Evolutionary conservation across 2,329 filamentous ascomycete species (phyloP).

Genomic region (Waltergamsia citrina): DNA sequence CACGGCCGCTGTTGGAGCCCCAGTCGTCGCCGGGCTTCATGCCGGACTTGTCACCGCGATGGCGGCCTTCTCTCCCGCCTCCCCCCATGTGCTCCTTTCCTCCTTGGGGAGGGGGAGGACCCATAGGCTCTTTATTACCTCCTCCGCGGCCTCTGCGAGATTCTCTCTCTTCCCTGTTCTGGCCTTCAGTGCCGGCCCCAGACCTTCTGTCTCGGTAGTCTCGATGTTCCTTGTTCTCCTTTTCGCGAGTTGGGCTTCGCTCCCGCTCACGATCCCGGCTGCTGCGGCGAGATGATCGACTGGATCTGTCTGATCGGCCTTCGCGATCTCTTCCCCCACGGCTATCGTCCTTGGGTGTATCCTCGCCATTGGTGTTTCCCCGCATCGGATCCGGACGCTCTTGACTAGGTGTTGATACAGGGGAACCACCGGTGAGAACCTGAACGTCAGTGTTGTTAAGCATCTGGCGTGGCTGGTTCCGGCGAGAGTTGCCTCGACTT

Average conservation of each 20-base stretch:
- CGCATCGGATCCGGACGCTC: constrained; percentile 37
- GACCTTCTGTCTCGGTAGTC: constrained; percentile 35
- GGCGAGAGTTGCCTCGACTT: constrained; percentile 21
- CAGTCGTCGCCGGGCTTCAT: constrained; percentile 9
- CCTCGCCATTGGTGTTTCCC: constrained; percentile 19
- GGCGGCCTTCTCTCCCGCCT: constrained; percentile 22
- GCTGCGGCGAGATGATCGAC: constrained; percentile 32
- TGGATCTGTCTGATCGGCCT: constrained; percentile 26
- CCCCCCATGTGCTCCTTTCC: constrained; percentile 19
- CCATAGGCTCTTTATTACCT: constrained; percentile 17
- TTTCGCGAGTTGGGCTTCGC: constrained; percentile 34
- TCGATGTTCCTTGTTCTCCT: constrained; percentile 32
- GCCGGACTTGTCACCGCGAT: constrained; percentile 18
- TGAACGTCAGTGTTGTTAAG: constrained; percentile 46
- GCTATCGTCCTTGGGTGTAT: constrained; percentile 26
- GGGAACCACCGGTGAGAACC: constrained; percentile 44
- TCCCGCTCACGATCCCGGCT: constrained; percentile 43
- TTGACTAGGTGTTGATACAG: constrained; percentile 35
- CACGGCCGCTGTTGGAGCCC: constrained; percentile 22
- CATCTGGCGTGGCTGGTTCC: constrained; percentile 27
- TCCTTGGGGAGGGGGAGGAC: constrained; percentile 15
- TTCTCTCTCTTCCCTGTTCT: constrained; percentile 22
- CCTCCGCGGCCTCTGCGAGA: constrained; percentile 16
- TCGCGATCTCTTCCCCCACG: constrained; percentile 33
- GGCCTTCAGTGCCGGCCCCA: constrained; percentile 18